These are phyloP conservation scores for Crithidia sp. DNA, from an alignment of 208 protist species.

Conservation along the genomic window DNA sequence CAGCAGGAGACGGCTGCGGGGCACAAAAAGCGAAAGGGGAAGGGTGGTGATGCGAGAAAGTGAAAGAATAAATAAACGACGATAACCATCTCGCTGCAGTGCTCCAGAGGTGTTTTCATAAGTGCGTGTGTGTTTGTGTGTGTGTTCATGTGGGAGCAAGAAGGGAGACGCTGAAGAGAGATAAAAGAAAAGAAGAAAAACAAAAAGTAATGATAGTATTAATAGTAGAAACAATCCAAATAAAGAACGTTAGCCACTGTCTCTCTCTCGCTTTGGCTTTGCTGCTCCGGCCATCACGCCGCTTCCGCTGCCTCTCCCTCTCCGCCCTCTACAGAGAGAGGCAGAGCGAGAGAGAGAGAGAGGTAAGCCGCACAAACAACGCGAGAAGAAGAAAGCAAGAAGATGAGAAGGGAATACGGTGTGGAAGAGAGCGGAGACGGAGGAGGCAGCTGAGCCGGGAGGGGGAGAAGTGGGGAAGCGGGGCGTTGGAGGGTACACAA, in stretches of 20 bases:
- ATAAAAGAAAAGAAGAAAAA: slow-evolving; percentile 21
- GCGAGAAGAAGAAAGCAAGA: neutral
- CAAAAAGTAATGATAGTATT: neutral
- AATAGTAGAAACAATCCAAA: neutral
- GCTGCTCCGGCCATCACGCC: neutral
- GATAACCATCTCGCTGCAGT: too few relatives aligned
- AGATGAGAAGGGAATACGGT: neutral
- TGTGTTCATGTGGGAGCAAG: neutral
- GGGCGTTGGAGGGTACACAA: neutral
- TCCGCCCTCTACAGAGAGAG: too few relatives aligned
- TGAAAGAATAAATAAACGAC: slow-evolving; percentile 17
- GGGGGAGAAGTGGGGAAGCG: too few relatives aligned
- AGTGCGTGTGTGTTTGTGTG: neutral
- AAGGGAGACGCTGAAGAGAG: neutral
- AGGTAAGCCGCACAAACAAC: neutral
- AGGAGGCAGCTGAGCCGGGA: too few relatives aligned
- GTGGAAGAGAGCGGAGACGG: too few relatives aligned
- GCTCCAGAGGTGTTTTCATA: neutral
- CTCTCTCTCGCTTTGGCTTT: neutral
- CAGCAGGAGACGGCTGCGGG: too few relatives aligned
- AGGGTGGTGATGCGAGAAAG: neutral
- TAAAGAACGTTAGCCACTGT: neutral
- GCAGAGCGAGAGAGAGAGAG: too few relatives aligned
- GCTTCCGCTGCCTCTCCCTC: too few relatives aligned
- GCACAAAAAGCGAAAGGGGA: too few relatives aligned